Conservation (phyloP, 495 filamentous ascomycete genomes). For the Lasiosphaeria miniovina region DNA sequence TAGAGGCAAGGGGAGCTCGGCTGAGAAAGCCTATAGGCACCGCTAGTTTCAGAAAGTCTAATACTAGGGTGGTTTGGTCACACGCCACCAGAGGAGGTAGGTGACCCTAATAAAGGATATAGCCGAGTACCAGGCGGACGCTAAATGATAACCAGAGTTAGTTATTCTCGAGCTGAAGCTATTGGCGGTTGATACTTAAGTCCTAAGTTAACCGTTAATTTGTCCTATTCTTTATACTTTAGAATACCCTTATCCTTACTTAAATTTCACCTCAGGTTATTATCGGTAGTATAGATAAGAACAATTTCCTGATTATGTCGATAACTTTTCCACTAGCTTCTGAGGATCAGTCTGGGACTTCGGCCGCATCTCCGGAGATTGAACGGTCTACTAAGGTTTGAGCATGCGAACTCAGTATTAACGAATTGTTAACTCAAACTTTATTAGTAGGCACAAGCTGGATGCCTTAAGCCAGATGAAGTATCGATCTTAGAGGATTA, state of each 20-base stretch:
- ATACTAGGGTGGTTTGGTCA: background rate
- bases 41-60: background rate
- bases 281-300: background rate
- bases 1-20: background rate
- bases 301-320: background rate
- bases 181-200: background rate
- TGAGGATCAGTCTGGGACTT: background rate
- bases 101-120: background rate
- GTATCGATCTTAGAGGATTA: background rate
- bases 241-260: background rate
- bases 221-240: background rate
- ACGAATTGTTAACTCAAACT: background rate
- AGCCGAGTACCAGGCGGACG: background rate
- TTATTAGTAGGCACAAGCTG: background rate
- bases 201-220: background rate
- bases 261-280: background rate
- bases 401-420: background rate
- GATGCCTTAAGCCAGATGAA: background rate
- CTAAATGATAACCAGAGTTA: background rate
- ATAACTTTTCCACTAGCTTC: background rate
- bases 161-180: background rate
- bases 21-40: background rate
- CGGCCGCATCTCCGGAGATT: background rate
- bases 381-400: background rate
- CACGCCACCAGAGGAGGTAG: background rate